These are phyloP conservation scores for Paramecium primaurelia DNA, from an alignment of 73 alveolate species.

Conservation along the genomic window DNA sequence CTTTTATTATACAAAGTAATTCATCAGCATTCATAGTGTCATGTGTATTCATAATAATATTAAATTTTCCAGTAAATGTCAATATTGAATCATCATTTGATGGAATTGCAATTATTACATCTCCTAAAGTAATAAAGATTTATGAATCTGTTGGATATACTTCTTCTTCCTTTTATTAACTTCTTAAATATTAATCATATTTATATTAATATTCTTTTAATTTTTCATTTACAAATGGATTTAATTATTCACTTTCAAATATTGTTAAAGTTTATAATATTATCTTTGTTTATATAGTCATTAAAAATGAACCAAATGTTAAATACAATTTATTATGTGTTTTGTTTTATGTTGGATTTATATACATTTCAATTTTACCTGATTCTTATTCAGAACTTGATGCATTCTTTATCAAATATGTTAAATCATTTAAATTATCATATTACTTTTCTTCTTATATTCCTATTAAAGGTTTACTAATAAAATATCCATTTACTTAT, in stretches of 20 bases:
- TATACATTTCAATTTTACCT: background rate
- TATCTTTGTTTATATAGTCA: background rate
- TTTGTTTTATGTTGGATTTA: background rate
- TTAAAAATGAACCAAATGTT: background rate
- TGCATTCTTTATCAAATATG: background rate
- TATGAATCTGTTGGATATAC: background rate
- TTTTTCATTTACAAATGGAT: background rate
- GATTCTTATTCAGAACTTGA: background rate
- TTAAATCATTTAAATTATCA: background rate
- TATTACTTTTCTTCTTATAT: background rate
- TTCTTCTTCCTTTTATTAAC: background rate
- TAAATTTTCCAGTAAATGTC: conserved; percentile 4
- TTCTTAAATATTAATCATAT: background rate
- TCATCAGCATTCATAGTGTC: conserved; percentile 22
- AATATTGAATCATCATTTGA: background rate
- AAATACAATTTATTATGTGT: background rate
- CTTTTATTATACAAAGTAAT: background rate
- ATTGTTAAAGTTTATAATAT: background rate
- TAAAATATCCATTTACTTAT: background rate
- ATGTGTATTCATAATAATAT: background rate
- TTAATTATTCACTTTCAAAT: background rate
- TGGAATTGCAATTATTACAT: background rate
- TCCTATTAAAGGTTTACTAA: background rate
- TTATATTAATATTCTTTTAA: background rate
- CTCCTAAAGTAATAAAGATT: background rate